Percentiles rank a stretch among this genome's conserved stretches.
These are phyloP conservation scores for Mycena sanguinolenta DNA, from an alignment of 768 basidiomycete species.

Conservation along the genomic window DNA sequence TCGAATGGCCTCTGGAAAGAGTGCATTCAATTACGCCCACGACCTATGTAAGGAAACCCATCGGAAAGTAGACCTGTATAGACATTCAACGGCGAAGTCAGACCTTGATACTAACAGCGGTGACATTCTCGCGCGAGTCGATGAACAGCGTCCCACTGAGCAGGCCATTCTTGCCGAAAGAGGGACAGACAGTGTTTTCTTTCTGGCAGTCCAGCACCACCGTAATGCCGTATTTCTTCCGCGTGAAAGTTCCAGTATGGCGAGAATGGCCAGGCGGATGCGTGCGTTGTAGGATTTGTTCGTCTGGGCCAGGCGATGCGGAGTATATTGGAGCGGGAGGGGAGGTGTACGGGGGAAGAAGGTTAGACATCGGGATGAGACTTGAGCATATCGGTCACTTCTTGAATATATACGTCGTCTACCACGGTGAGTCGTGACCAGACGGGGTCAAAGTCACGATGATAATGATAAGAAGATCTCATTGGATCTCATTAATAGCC, in stretches of 20 bases:
- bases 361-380: too few species aligned
- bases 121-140: conserved; percentile 16
- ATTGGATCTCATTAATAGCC: too few species aligned
- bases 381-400: neutral
- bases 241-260: conserved; percentile 18
- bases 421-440: too few species aligned
- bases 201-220: conserved; percentile 21
- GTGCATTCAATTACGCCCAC: conserved; percentile 25
- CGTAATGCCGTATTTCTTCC: conserved; percentile 11
- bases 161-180: conserved; percentile 12
- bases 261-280: conserved; percentile 13
- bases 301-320: neutral
- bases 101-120: conserved; percentile 12
- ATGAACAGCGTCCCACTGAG: conserved; percentile 20
- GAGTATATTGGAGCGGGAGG: conserved; percentile 12
- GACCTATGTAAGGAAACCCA: conserved; percentile 4
- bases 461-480: too few species aligned
- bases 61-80: neutral
- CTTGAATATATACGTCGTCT: too few species aligned
- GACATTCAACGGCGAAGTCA: neutral
- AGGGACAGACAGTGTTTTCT: conserved; percentile 1
- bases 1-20: conserved; percentile 15
- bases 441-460: too few species aligned
- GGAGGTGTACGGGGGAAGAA: conserved; percentile 10
- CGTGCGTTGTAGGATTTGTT: conserved; percentile 17